phyloP scores from a whole-genome alignment of 2,329 filamentous ascomycete species.

The Myrmaecium sp. region DNA sequence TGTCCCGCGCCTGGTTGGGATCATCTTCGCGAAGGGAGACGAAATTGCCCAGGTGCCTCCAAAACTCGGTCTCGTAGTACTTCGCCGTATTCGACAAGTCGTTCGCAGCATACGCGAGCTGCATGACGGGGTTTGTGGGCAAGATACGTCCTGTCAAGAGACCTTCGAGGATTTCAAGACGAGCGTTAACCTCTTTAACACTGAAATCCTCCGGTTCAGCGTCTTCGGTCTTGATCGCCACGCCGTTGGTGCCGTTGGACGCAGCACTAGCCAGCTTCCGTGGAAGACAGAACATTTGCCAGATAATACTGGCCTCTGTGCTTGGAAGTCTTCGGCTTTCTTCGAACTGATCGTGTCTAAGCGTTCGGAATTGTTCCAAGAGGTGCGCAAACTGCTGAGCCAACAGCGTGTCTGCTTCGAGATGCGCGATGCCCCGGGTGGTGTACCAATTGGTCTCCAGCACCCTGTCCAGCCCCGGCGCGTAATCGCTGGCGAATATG shows the following conservation, averaged over 20 bases:
- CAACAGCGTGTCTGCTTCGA: slow-evolving; percentile 19
- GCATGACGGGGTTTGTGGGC: slow-evolving; percentile 37
- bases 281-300: slow-evolving; percentile 39
- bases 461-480: slow-evolving; percentile 54
- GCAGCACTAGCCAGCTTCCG: slow-evolving; percentile 20
- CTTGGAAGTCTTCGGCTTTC: too few relatives aligned
- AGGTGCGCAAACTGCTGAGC: slow-evolving; percentile 6
- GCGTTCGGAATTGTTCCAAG: slow-evolving; percentile 12
- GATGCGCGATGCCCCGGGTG: slow-evolving; percentile 32
- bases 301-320: slow-evolving; percentile 42
- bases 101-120: slow-evolving; percentile 29
- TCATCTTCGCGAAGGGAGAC: slow-evolving; percentile 48
- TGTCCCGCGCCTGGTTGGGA: slow-evolving; percentile 35
- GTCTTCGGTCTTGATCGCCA: slow-evolving; percentile 21
- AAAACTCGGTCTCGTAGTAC: slow-evolving; percentile 54
- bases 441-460: slow-evolving; percentile 76
- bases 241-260: slow-evolving; percentile 25
- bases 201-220: slow-evolving; percentile 48
- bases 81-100: slow-evolving; percentile 19
- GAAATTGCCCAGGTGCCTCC: slow-evolving; percentile 61
- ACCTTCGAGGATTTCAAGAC: slow-evolving; percentile 59
- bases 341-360: slow-evolving; percentile 9
- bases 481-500: slow-evolving; percentile 62
- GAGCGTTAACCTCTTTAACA: slow-evolving; percentile 43
- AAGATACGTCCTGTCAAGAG: slow-evolving; percentile 59